Evolutionary conservation across 1,284 basidiomycete genomes (phyloP), one percentile per base, ranked within the genome.

Genomic region (Puccinia novopanici): DNA sequence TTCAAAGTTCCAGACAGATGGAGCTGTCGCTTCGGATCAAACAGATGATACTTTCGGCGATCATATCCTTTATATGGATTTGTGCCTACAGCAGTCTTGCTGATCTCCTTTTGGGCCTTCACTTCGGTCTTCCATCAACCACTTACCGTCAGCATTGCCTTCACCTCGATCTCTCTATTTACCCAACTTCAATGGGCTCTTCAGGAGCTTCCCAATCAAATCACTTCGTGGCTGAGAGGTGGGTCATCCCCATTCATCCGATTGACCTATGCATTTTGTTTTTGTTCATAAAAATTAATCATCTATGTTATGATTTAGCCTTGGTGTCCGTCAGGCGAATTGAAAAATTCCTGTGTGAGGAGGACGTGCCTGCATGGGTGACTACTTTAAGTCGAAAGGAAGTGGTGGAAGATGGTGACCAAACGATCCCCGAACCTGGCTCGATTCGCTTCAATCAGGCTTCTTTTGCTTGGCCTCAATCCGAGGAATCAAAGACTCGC

Each of bases 11-110:
- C 27, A 68, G 79, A 65, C 15, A 72, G 67, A 17, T 55, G n/a
- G 79, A 80, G 42, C 27, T 80, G 19, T 48, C 50, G 22, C 40
- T 74, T 8, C 24, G 90, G 13, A 88, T 92, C 24, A 90, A 89
- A 82, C 87, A 89, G 80, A 91, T 91, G 83, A 85, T 90, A 19
- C 87, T 91, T 24, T 88, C 88, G 81, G 89, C 89, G 0, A 81
- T 89, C 15, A 89, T 90, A 75, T 87, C 88, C 8, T 91, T 81
- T 34, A 67, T 80, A n/a, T 80, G 79, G 79, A 80, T 75, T 17
- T 45, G 72, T 75, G 2, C 79, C 79, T 9, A 80, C 79, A 13
- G 79, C 79, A 10, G 63, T 80, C 37, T 40, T 80, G 27, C 68
- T 80, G 52, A 72, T 75, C n/a, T 80, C 79, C 9, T 80, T 80